Evolutionary conservation across 2,329 filamentous ascomycete species (phyloP), one percentile per base, ranked within the genome.

Genomic region (Phialophora expanda): DNA sequence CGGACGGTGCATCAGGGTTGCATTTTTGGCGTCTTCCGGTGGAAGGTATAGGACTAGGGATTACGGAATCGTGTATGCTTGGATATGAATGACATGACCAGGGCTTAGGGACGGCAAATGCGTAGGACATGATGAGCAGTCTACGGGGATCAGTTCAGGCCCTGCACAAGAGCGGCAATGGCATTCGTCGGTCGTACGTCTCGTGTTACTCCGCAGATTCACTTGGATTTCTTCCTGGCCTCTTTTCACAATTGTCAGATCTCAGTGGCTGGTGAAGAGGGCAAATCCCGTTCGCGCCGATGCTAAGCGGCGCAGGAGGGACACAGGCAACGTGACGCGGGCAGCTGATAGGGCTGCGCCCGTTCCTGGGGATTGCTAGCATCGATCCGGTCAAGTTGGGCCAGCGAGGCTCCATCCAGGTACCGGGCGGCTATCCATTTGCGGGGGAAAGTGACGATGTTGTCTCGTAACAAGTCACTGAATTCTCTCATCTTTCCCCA

Each of bases 371-470:
- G 30, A 55, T 41, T 46, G 53, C 54, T 62, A 59, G 59, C 7
- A 59, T 65, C 17, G 41, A 65, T 67, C 5, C 57, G 59, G 62
- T 59, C 51, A 56, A 59, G 44, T 28, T 41, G 28, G 30, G 14
- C 22, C 20, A n/a, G 22, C 50, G 41, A 54, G 30, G 46, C 48
- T 62, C 60, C 60, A 48, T 24, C 11, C 24, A 55, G 28, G 24
- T 4, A 32, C 28, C n/a, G 53, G n/a, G n/a, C 24, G 28, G 24
- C 44, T 50, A 58, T 66, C 66, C 62, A 66, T 66, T 68, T 68
- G 66, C 63, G 62, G 66, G 66, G 66, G 62, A 48, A 22, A 30
- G 34, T 54, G 60, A 44, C 60, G 60, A 67, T 54, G 62, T 32
- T 46, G 22, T 65, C 55, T 46, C 54, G 58, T 65, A 67, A 63